phyloP scores from a whole-genome alignment of 1,284 basidiomycete genomes.

The Dichomitus squalens region DNA sequence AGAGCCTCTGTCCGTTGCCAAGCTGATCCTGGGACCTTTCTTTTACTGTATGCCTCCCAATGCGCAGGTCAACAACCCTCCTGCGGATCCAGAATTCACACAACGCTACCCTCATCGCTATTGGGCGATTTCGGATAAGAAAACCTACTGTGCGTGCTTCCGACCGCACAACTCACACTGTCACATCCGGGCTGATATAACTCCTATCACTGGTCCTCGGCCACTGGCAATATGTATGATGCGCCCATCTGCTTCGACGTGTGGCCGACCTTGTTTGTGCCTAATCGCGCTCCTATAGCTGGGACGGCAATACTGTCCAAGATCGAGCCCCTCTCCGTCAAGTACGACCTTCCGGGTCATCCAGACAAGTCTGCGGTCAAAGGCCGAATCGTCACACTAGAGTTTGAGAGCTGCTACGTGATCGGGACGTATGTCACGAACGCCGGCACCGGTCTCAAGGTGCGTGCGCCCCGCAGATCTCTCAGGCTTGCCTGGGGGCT shows the following conservation, averaged over 20 bases:
- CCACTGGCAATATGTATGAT: no score
- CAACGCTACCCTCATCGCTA: conserved; percentile 67
- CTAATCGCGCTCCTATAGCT: conserved; percentile 43
- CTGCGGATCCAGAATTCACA: conserved; percentile 58
- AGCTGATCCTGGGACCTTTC: neutral
- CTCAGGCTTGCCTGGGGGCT: neutral
- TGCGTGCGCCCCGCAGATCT: conserved; percentile 35
- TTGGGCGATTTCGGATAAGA: conserved; percentile 77
- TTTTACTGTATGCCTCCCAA: no score
- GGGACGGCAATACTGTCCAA: conserved; percentile 86
- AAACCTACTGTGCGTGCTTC: conserved; percentile 65
- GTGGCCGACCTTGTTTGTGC: neutral
- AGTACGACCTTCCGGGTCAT: conserved; percentile 71
- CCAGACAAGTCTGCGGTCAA: conserved; percentile 64
- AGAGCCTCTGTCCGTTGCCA: neutral
- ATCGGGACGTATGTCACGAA: conserved; percentile 90
- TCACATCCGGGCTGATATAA: no score
- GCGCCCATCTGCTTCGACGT: no score
- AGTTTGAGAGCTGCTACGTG: conserved; percentile 74
- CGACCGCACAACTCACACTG: no score
- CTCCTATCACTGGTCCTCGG: neutral
- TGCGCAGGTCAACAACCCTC: conserved; percentile 64
- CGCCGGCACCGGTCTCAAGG: conserved; percentile 81
- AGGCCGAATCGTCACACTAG: conserved; percentile 80
- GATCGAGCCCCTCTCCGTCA: conserved; percentile 67